Base-by-base conservation (phyloP, 371 early-diverging fungal species). In the Mucor plumbeus region DNA sequence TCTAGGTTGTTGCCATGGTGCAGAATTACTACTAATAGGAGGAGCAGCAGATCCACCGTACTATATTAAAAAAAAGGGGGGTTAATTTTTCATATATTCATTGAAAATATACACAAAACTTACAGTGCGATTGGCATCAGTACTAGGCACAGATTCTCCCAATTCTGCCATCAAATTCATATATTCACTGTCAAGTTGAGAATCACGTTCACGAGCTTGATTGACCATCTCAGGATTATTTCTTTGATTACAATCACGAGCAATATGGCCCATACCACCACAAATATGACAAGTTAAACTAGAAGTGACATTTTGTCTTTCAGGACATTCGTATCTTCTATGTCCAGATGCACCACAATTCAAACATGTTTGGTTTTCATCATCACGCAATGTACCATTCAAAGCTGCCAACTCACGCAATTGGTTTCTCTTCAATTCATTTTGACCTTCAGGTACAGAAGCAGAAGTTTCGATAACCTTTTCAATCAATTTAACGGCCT, bases 301-400 rank as follows among this genome's bases (percentile, higher is more conserved):
- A 67, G 87, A 87, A 1, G 97, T 96, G 62, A 94, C 89, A 73
- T 95, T 98, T 68, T 85, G 87, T 39, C 87, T 79, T 71, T 97
- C 97, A 15, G 96, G 91, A 75, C 99, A 98, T 72, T 97, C 97
- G 73, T 88, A 97, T 63, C 88, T 83, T 59, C 95, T 90, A 83
- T 98, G 99, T 8, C 97, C 96, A 54, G 91, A 71, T 15, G 82
- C 90, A 69, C 98, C 99, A 75, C 99, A 98, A 79, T 97, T 96
- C 62, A 88, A 82, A 76, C 97, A 98, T 1, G 94, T 91, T 73
- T 95, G 96, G 68, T 91, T 92, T 77, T 97, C 97, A 72, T 97
- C 97, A 69, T 97, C 97, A 62, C 97, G 88, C 63, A 97, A 82
- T 1, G 97, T 97, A 70, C 99, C 99, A 80, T 98, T 98, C 58